Conservation (phyloP, 768 basidiomycete genomes). For the Suillus discolor region DNA sequence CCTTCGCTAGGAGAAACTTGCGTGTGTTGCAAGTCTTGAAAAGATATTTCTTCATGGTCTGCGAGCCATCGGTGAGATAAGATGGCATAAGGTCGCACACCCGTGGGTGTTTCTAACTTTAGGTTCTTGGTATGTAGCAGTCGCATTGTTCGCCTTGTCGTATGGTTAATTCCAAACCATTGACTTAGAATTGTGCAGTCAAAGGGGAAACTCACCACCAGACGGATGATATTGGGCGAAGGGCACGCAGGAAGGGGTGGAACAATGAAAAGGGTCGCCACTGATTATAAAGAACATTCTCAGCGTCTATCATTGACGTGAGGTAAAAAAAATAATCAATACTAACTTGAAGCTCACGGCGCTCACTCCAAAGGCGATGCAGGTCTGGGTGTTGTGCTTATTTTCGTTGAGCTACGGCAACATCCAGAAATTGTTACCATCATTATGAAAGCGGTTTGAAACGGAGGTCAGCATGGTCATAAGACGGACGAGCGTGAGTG, state of each 20-base stretch:
- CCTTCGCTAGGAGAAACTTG: not conserved
- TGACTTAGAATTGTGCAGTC: not conserved
- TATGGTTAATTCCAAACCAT: not conserved
- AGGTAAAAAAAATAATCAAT: not conserved
- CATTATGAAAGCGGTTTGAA: not conserved
- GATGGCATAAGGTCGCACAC: constrained; percentile 5
- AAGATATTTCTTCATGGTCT: constrained; percentile 8
- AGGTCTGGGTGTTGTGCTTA: not conserved
- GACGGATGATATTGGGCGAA: not conserved
- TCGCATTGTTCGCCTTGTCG: not conserved
- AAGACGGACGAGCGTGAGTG: not conserved
- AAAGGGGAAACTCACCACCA: not conserved
- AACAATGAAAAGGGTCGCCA: not conserved
- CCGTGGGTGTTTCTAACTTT: not conserved
- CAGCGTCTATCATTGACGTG: not conserved
- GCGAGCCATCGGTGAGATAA: constrained; percentile 9
- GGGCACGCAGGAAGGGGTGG: not conserved
- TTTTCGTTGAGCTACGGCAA: not conserved
- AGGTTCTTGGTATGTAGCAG: not conserved
- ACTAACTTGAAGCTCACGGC: not conserved
- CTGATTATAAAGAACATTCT: not conserved
- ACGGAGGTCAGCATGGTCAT: not conserved
- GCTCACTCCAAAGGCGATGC: not conserved
- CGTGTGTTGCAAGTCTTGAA: constrained; percentile 10
- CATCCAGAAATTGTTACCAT: not conserved